Percentiles rank a stretch among this genome's conserved stretches.
These are phyloP conservation scores for Kregervanrija fluxuum DNA, from an alignment of 805 yeast genomes.

Conservation along the genomic window DNA sequence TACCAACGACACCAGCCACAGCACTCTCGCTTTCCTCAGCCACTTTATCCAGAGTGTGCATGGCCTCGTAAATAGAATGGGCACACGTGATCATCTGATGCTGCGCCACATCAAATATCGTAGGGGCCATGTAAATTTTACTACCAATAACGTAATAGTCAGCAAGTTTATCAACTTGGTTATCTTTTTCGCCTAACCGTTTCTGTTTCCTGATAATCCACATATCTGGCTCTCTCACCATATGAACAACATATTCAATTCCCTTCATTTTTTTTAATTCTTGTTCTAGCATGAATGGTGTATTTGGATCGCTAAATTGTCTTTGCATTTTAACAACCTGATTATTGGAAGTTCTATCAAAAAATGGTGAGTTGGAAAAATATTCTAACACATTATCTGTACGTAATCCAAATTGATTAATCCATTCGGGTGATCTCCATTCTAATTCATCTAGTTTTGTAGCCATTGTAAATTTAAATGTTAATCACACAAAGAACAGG, in stretches of 20 bases:
- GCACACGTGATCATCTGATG: too few relatives aligned
- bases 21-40: too few relatives aligned
- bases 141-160: constrained; percentile 90
- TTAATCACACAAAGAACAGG: too few relatives aligned
- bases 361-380: constrained; percentile 90
- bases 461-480: constrained; percentile 7
- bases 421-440: constrained; percentile 98
- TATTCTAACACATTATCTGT: constrained; percentile 90
- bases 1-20: too few relatives aligned
- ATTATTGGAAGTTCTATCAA: constrained; percentile 88
- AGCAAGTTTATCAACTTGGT: constrained; percentile 46
- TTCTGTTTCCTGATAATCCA: constrained; percentile 87
- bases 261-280: constrained; percentile 79
- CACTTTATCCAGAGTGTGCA: too few relatives aligned
- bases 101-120: constrained; percentile 26
- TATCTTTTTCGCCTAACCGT: constrained; percentile 44
- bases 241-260: constrained; percentile 69
- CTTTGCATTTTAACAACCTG: constrained; percentile 94
- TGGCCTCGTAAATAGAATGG: too few relatives aligned
- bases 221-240: constrained; percentile 80
- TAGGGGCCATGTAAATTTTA: constrained; percentile 86
- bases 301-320: constrained; percentile 54
- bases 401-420: constrained; percentile 77
- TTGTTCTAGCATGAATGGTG: constrained; percentile 25
- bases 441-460: constrained; percentile 76